These are phyloP conservation scores for Boeremia lycopersici DNA, from an alignment of 2,329 filamentous ascomycete genomes.

Conservation along the genomic window DNA sequence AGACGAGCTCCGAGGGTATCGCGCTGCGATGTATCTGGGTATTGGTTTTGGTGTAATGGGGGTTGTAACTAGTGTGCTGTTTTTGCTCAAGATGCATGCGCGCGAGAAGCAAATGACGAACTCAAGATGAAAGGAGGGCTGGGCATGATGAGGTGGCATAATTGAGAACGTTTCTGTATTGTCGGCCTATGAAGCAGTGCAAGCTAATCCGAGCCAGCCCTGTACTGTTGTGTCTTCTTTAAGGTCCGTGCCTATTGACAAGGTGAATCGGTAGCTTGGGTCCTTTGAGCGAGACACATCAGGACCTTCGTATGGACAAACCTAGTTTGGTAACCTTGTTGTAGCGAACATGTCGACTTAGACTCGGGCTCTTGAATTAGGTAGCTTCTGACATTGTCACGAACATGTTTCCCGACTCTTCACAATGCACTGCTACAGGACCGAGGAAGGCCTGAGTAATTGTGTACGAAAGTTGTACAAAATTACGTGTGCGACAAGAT, in stretches of 20 bases:
- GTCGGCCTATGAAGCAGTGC: too few species aligned
- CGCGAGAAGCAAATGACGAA: conserved; percentile 6
- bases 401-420: background rate
- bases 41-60: conserved; percentile 45
- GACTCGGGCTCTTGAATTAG: background rate
- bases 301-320: background rate
- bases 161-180: too few species aligned
- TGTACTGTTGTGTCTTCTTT: too few species aligned
- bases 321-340: background rate
- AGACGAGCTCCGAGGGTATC: conserved; percentile 47
- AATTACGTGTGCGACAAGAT: too few species aligned
- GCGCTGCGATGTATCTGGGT: conserved; percentile 48
- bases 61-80: conserved; percentile 30
- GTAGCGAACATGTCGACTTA: conserved; percentile 1
- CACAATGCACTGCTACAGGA: conserved; percentile 26
- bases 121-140: too few species aligned
- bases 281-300: too few species aligned
- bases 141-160: too few species aligned
- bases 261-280: too few species aligned
- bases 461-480: too few species aligned
- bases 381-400: background rate
- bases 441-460: too few species aligned
- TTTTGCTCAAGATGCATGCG: conserved; percentile 29
- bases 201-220: too few species aligned
- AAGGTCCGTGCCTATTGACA: too few species aligned